Evolutionary conservation across 1,139 yeast genomes (phyloP), one percentile per base, ranked within the genome.

Genomic region (Spathaspora jeffriesii): DNA sequence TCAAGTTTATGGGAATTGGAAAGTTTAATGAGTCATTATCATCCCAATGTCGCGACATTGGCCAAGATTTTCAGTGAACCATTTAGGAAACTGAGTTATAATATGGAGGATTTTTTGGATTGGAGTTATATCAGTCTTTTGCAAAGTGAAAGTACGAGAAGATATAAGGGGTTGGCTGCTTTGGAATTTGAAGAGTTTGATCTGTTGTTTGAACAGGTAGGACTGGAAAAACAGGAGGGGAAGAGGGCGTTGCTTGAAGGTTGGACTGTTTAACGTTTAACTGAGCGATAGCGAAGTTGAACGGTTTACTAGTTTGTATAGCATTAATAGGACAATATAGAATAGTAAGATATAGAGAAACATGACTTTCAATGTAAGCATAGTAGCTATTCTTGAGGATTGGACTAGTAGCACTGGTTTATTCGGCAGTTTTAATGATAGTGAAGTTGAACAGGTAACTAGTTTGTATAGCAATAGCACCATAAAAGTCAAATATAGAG

Each of bases 1-100:
- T 88, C 96, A 1, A 91, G 98, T 0, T 67, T 92, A 42, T 93
- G 99, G 99, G 99, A 93, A 64, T 63, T 93, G 49, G 90, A 88
- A 52, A 77, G 96, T 0, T 69, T 88, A 50, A 83, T 85, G 76
- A 68, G 80, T n/a, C 99, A 93, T 64, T 93, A 90, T 61, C 98
- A 93, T 66, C 98, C 99, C 10, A 93, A 93, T 59, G 89, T 95
- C 18, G 93, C 97, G 2, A 88, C 97, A 0, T 73, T 93, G 57
- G 97, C 97, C 11, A 85, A 83, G 62, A 88, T 93, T 37, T 87
- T 88, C 62, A 78, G 84, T 20, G 97, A 93, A 64, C 97, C 97
- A 3, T 92, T 93, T 69, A 82, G 85, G 61, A 95, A 93, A 64
- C 85, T 88, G 49, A 80, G 80, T 57, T 93, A 95, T 65, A 88